Percentiles rank a stretch among this genome's conserved stretches.
These are phyloP conservation scores for Roridomyces roridus DNA, from an alignment of 768 basidiomycete genomes.

Conservation along the genomic window DNA sequence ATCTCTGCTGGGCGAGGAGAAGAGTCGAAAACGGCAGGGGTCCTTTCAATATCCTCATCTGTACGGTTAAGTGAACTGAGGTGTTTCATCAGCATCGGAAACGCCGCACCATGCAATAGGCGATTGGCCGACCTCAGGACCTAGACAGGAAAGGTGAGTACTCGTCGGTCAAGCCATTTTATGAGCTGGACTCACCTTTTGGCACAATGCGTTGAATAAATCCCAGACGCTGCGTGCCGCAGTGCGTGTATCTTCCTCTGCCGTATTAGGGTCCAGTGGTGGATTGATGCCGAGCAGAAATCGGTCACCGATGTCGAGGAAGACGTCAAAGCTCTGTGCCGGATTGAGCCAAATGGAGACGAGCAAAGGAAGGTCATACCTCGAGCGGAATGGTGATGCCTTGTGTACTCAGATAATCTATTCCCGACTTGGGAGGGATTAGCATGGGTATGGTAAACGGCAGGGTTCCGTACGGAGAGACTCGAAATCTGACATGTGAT, in stretches of 20 bases:
- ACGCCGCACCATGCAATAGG: neutral
- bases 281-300: neutral
- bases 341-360: too few species aligned
- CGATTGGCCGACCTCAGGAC: slow-evolving; percentile 5
- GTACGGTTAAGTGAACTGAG: too few species aligned
- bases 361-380: neutral
- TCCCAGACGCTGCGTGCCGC: neutral
- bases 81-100: neutral
- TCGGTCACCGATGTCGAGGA: slow-evolving; percentile 3
- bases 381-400: neutral
- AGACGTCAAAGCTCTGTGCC: slow-evolving; percentile 5
- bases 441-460: too few species aligned
- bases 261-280: neutral
- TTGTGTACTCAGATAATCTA: neutral
- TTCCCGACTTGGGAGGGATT: neutral
- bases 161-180: neutral
- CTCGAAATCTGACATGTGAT: neutral
- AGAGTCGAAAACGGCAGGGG: neutral
- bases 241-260: neutral
- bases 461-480: neutral
- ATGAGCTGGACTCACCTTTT: neutral
- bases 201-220: neutral
- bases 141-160: neutral
- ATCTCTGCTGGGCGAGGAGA: neutral
- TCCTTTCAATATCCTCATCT: neutral